A percentile compares a stretch with the other conserved stretches of the same genome.
Conservation (phyloP, 805 yeast species). For the Cyberlindnera americana region DNA sequence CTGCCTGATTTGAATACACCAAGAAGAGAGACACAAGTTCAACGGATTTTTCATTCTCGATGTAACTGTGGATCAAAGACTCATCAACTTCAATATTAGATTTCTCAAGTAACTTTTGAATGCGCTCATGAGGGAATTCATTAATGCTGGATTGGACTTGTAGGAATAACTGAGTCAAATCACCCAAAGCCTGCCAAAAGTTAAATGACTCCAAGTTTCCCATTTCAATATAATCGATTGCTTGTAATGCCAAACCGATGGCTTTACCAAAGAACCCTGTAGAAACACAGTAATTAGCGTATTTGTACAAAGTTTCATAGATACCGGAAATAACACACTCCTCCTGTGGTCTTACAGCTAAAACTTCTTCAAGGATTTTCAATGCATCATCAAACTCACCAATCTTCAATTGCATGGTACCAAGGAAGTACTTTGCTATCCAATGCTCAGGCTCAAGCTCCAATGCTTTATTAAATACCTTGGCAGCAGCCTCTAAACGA, state of each 20-base stretch:
- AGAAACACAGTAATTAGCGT: conserved; percentile 47
- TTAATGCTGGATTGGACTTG: conserved; percentile 50
- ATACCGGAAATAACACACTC: conserved; percentile 47
- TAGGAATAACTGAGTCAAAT: conserved; percentile 51
- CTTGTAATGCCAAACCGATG: conserved; percentile 40
- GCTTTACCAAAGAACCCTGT: conserved; percentile 72
- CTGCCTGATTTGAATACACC: conserved; percentile 46
- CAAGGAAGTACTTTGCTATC: conserved; percentile 65
- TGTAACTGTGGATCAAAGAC: conserved; percentile 17
- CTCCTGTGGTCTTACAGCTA: conserved; percentile 44
- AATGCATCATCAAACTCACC: conserved; percentile 67
- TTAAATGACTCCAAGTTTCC: conserved; percentile 44
- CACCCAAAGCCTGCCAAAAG: conserved; percentile 66
- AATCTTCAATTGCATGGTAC: conserved; percentile 57
- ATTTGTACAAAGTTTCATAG: conserved; percentile 52
- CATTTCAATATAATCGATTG: conserved; percentile 40
- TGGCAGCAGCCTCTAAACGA: conserved; percentile 77
- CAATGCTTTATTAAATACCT: conserved; percentile 70
- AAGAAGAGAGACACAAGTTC: conserved; percentile 39
- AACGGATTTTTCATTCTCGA: conserved; percentile 26
- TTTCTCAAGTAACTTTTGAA: conserved; percentile 24
- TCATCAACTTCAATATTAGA: conserved; percentile 31
- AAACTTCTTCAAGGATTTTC: conserved; percentile 40
- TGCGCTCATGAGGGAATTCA: conserved; percentile 44
- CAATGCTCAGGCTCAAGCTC: conserved; percentile 51